Percentiles rank a stretch among this genome's conserved stretches.
These are phyloP conservation scores for Stramenopiles sp. DNA, from an alignment of 352 stramenopile genomes.

Conservation along the genomic window DNA sequence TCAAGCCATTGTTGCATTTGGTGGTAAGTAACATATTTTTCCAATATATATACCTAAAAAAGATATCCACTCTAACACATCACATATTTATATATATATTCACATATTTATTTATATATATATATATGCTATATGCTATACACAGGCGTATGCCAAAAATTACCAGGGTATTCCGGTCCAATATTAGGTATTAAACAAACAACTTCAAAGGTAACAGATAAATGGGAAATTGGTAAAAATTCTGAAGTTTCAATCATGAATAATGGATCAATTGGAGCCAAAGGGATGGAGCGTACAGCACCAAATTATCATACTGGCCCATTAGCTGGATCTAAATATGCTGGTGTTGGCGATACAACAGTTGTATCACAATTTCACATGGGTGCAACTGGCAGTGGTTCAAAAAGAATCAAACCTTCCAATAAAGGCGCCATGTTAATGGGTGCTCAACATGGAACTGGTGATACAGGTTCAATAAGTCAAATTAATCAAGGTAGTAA, in stretches of 20 bases:
- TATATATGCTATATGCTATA: too few relatives aligned
- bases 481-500: neutral
- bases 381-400: neutral
- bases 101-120: too few relatives aligned
- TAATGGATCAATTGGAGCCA: neutral
- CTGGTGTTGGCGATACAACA: neutral
- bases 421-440: neutral
- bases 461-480: neutral
- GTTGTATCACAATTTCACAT: neutral
- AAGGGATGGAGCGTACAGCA: neutral
- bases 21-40: too few relatives aligned
- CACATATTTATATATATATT: too few relatives aligned
- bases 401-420: neutral
- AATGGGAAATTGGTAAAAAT: neutral
- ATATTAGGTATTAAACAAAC: neutral
- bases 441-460: neutral
- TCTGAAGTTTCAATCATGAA: neutral
- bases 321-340: neutral
- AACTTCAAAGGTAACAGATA: neutral
- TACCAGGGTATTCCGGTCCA: neutral
- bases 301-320: neutral
- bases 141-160: neutral
- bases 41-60: too few relatives aligned
- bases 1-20: slow-evolving; percentile 17
- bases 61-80: too few relatives aligned